Evolutionary conservation across 768 basidiomycete genomes (phyloP), one percentile per base, ranked within the genome.

Genomic region (Clathrus columnatus): DNA sequence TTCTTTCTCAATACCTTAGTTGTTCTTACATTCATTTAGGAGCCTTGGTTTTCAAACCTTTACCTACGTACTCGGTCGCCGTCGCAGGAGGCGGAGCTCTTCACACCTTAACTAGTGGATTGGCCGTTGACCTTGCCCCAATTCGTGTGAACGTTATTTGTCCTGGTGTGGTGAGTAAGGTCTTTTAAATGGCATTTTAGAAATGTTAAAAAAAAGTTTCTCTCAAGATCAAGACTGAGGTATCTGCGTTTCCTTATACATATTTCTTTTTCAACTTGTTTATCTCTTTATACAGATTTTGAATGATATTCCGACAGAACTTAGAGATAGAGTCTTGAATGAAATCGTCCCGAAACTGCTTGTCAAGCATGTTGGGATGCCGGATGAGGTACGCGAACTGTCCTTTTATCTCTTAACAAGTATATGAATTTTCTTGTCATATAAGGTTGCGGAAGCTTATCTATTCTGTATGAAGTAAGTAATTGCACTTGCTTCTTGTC

Each of bases 401-500:
- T 7, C 16, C 7, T 32, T 7, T 32, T 7, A 32, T 32, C 30
- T 32, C 7, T 32, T 16, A 7, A 32, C 30, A 7, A 16, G 30
- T 32, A 7, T 32, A 32, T n/a, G n/a, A n/a, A 32, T 7, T 32
- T 16, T 16, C 16, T 7, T 32, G 7, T 32, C 16, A 32, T 16
- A 32, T 32, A 18, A 57, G 59, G 57, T 61, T 56, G 60, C 60
- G 2, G 59, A 61, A 27, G 60, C 60, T 28, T 61, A 61, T 50
- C 28, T 61, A n/a, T 61, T 61, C 48, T 45, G 47, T 27, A 61
- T 61, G 60, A 60, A 61, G 56, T 61, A 52, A 58, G 59, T 54
- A n/a, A n/a, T n/a, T n/a, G 16, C 14, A 30, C 41, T 53, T 17
- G 10, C 28, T 45, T 50, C 32, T 10, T 32, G 16, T 7, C 7